Evolutionary conservation across 1,139 yeast genomes (phyloP), one percentile per base, ranked within the genome.

Genomic region (Saccharomyces hybrid): DNA sequence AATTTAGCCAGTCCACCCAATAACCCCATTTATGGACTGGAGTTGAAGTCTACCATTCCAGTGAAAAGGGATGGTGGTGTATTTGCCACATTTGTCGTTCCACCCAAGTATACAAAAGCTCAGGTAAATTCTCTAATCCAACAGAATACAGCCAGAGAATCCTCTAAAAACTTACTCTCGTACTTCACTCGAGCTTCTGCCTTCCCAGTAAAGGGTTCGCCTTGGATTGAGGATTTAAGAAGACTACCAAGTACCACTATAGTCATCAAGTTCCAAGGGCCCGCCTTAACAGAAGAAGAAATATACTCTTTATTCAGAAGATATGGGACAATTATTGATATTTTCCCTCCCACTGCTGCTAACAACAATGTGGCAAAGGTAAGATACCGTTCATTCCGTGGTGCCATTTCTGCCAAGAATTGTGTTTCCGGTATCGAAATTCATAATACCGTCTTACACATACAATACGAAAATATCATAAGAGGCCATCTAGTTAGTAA

Each of bases 181-280:
- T 78, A 59, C 60, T 70, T 65, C 57, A 74, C 69, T 54, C 73
- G 69, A 65, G 77, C 83, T 71, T 69, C 72, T 65, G 86, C 74
- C 54, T 86, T 77, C 64, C 83, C 88, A 0, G 98, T 95, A 0
- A 85, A 86, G 61, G 99, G 99, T 56, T 78, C 82, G 0, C 99
- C 99, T 0, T 93, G 98, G 97, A 87, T 93, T 59, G 98, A 93
- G 70, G 99, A 93, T 68, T 75, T 93, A 67, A 79, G 87, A 61
- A 74, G 97, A 59, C 79, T 78, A 59, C 95, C 96, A 8, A 83
- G 86, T 57, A 72, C 77, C 11, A 76, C 77, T 25, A 71, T 93
- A 38, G 78, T 80, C 55, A 83, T 91, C 3, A 77, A 78, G 42
- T 90, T 85, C 65, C 90, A 86, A 59, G 97, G 97, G 1, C 73